Conservation (phyloP, 176 grass and related monocot species). For the Avena eriantha region DNA sequence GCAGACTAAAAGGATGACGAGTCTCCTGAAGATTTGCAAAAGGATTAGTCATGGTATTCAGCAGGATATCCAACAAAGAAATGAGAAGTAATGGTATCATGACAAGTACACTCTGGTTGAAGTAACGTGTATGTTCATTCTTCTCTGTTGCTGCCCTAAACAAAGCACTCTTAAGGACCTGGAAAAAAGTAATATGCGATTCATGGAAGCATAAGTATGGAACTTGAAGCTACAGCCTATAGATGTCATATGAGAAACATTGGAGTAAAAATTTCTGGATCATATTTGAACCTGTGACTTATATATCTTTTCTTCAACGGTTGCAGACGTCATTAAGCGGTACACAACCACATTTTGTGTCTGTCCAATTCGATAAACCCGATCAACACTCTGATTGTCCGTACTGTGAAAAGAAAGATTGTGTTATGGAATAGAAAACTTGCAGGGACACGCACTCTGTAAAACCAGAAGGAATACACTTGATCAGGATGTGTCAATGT, state of each 20-base stretch:
- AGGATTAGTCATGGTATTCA: slow-evolving; percentile 27
- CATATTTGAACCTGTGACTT: slow-evolving; percentile 77
- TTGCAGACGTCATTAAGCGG: slow-evolving; percentile 85
- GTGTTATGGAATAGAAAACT: slow-evolving; percentile 31
- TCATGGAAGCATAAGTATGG: slow-evolving; percentile 1
- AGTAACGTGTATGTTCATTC: slow-evolving; percentile 93
- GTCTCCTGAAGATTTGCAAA: slow-evolving; percentile 65
- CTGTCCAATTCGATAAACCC: slow-evolving; percentile 91
- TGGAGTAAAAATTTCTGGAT: not conserved
- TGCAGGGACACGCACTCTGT: not conserved
- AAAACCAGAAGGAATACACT: slow-evolving; percentile 7
- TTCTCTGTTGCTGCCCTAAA: slow-evolving; percentile 95
- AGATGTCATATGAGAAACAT: not conserved
- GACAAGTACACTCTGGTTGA: slow-evolving; percentile 74
- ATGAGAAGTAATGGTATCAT: slow-evolving; percentile 27
- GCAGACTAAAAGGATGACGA: slow-evolving; percentile 80
- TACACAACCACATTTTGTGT: slow-evolving; percentile 67
- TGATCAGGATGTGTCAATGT: slow-evolving; percentile 14
- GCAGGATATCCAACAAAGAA: slow-evolving; percentile 18
- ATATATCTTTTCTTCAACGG: slow-evolving; percentile 98
- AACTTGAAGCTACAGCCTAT: not conserved
- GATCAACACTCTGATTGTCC: slow-evolving; percentile 92
- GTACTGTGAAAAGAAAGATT: slow-evolving; percentile 58
- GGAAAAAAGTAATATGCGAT: slow-evolving; percentile 28
- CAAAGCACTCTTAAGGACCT: slow-evolving; percentile 89